A percentile compares a stretch with the other conserved stretches of the same genome.
Conservation (phyloP, 805 yeast genomes). For the Isabelozyma pseudorhagii region DNA sequence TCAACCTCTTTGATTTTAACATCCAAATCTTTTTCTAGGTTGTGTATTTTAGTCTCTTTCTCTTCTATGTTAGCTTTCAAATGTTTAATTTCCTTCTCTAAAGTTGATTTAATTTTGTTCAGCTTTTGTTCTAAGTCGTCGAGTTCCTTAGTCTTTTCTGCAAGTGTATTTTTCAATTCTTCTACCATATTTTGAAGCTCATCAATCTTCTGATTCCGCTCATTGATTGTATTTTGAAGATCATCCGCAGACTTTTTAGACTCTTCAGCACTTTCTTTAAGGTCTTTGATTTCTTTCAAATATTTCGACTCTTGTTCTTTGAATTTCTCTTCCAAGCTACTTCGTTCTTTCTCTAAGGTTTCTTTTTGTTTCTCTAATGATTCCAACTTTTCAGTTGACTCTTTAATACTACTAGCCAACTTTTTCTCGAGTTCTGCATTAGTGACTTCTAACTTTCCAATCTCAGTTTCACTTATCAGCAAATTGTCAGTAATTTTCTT, state of each 20-base stretch:
- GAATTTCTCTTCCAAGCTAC: slow-evolving; percentile 1
- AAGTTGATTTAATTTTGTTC: slow-evolving; percentile 11
- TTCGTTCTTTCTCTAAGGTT: not conserved
- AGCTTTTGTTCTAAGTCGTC: slow-evolving; percentile 12
- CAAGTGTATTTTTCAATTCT: not conserved
- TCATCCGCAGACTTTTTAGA: not conserved
- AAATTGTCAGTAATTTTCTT: not conserved
- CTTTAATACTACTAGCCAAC: not conserved
- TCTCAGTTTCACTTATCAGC: not conserved
- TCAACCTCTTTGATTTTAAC: slow-evolving; percentile 45
- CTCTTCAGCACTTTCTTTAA: not conserved
- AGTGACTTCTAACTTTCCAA: not conserved
- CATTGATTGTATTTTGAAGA: not conserved
- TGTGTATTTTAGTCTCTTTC: slow-evolving; percentile 23
- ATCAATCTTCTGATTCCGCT: not conserved
- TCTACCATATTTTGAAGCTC: not conserved
- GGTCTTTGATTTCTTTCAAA: not conserved
- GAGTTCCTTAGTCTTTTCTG: not conserved
- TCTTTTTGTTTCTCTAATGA: not conserved
- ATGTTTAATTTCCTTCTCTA: slow-evolving; percentile 14
- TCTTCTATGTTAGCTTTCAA: slow-evolving; percentile 13
- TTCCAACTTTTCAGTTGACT: not conserved
- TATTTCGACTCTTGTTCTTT: not conserved
- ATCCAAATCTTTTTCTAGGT: slow-evolving; percentile 30
- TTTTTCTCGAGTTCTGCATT: not conserved